Evolutionary conservation across 176 grass and related monocot genomes (phyloP).

Genomic region (Triticum dicoccoides): DNA sequence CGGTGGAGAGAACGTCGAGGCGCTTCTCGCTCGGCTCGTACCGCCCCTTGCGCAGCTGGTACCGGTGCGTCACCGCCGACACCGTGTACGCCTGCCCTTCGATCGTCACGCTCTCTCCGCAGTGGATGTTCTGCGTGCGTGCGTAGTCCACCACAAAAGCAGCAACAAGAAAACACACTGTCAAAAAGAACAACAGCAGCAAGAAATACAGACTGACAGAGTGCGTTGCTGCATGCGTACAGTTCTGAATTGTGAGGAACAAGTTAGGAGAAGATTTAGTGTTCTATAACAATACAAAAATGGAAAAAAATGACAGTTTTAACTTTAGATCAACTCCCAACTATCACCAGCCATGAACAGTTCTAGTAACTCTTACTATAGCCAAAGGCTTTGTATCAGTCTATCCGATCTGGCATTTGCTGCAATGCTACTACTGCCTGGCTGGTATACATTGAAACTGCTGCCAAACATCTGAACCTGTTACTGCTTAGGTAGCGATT

Average conservation of each 20-base stretch:
- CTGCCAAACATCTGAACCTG: not conserved
- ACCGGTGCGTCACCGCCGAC: constrained; percentile 73
- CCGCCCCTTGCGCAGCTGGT: constrained; percentile 89
- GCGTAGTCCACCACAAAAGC: not conserved
- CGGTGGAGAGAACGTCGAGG: constrained; percentile 83
- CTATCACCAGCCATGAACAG: not conserved
- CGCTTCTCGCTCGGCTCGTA: constrained; percentile 95
- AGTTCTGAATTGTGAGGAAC: not conserved
- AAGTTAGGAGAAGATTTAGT: not conserved
- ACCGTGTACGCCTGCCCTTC: constrained; percentile 85
- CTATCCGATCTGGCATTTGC: not conserved
- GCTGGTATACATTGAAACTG: not conserved
- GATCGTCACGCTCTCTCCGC: constrained; percentile 93
- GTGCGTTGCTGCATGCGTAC: not conserved
- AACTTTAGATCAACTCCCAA: not conserved
- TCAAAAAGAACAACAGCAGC: not conserved
- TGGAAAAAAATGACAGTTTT: too few species aligned
- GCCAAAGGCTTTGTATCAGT: not conserved
- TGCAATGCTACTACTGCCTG: not conserved
- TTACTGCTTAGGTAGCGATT: too few species aligned
- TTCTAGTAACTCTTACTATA: not conserved
- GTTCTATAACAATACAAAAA: too few species aligned
- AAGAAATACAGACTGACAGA: not conserved
- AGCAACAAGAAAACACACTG: not conserved
- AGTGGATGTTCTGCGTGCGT: constrained; percentile 77